phyloP scores from a whole-genome alignment of 495 filamentous ascomycete genomes.

The Monascus purpureus region DNA sequence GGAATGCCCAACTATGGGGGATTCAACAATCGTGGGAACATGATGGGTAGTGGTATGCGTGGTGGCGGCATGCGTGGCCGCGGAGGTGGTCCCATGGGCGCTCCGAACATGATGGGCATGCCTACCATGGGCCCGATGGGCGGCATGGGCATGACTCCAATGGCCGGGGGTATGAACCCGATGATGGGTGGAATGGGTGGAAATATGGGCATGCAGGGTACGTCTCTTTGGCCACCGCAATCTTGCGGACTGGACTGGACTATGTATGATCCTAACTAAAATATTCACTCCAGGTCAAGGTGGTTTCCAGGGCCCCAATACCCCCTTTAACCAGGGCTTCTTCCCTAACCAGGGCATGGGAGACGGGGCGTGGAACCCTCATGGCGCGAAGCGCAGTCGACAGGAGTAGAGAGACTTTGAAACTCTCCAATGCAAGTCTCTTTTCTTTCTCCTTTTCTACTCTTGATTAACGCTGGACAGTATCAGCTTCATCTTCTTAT shows the following conservation, averaged over 20 bases:
- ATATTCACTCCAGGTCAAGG: slow-evolving; percentile 21
- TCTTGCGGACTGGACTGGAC: no score
- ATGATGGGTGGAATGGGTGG: slow-evolving; percentile 45
- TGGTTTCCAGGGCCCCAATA: slow-evolving; percentile 54
- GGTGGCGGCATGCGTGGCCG: slow-evolving; percentile 63
- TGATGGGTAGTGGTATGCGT: slow-evolving; percentile 57
- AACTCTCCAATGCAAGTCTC: no score
- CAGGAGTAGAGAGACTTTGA: slow-evolving; percentile 46
- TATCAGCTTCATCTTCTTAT: slow-evolving; percentile 1
- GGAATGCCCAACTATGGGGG: slow-evolving; percentile 42
- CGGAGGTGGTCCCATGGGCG: slow-evolving; percentile 46
- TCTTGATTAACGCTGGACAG: background rate
- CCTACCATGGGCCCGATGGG: slow-evolving; percentile 37
- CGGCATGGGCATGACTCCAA: slow-evolving; percentile 50
- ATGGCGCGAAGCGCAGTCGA: slow-evolving; percentile 67
- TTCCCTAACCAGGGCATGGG: slow-evolving; percentile 47
- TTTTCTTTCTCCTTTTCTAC: slow-evolving; percentile 1
- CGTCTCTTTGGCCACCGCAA: no score
- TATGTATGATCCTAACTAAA: no score
- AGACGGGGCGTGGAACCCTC: slow-evolving; percentile 65
- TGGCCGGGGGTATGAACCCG: slow-evolving; percentile 37
- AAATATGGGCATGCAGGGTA: slow-evolving; percentile 50
- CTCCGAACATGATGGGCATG: slow-evolving; percentile 41
- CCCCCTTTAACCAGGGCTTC: slow-evolving; percentile 71
- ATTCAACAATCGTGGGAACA: slow-evolving; percentile 47